Evolutionary conservation across 257 asterid species (phyloP).

Genomic region (Nicotiana tabacum): DNA sequence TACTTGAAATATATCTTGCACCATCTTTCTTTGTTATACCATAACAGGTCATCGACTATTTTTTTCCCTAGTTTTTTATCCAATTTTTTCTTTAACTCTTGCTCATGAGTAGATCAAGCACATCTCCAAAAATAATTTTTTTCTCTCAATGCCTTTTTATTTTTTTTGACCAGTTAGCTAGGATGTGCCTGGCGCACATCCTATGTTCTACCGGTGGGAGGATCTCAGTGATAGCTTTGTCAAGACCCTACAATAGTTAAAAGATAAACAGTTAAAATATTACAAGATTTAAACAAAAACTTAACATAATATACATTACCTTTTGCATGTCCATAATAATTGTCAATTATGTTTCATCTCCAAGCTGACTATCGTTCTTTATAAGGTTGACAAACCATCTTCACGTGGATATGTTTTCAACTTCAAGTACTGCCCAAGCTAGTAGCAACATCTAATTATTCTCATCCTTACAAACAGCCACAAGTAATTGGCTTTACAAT

Average conservation of each 20-base stretch:
- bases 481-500: neutral
- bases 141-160: no score
- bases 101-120: neutral
- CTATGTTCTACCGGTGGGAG: no score
- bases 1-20: neutral
- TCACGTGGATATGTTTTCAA: neutral
- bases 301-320: neutral
- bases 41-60: neutral
- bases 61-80: neutral
- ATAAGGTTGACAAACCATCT: neutral
- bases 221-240: no score
- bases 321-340: neutral
- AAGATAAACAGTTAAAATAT: neutral
- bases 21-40: neutral
- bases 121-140: neutral
- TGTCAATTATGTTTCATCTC: neutral
- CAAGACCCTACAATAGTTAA: neutral
- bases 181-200: no score
- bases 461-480: neutral
- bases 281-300: no score
- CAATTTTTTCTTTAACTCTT: neutral
- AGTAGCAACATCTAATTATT: neutral
- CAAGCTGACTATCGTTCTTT: neutral
- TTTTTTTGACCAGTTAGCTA: no score
- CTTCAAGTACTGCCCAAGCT: neutral